Percentiles rank a stretch among this genome's conserved stretches.
These are phyloP conservation scores for Noccaea bulbosa DNA, from an alignment of 345 rosid species.

Conservation along the genomic window DNA sequence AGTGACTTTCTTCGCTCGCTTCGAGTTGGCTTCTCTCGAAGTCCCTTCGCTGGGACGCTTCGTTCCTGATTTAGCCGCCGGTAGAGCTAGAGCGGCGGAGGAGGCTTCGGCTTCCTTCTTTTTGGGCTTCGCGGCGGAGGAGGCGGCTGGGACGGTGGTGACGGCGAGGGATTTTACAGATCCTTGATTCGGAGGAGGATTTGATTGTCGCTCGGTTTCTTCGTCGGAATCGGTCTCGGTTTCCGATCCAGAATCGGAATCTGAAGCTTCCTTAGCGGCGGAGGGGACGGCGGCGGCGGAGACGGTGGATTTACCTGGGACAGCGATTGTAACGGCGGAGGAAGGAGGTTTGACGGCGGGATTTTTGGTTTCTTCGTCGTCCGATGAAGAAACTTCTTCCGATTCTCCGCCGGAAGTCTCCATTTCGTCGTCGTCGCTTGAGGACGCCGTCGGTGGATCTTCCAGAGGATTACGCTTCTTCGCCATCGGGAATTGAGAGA, in stretches of 20 bases:
- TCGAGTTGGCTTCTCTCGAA: neutral
- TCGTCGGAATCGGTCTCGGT: slow-evolving; percentile 49
- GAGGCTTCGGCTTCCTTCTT: neutral
- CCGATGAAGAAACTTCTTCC: slow-evolving; percentile 39
- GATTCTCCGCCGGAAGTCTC: slow-evolving; percentile 29
- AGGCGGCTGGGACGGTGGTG: neutral
- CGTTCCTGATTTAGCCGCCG: slow-evolving; percentile 29
- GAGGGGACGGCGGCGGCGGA: neutral
- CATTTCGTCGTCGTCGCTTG: slow-evolving; percentile 48
- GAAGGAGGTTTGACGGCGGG: neutral
- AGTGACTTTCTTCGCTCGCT: slow-evolving; percentile 31
- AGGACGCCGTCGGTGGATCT: slow-evolving; percentile 43
- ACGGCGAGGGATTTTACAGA: slow-evolving; percentile 40
- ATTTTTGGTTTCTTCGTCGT: slow-evolving; percentile 3
- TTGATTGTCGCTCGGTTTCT: slow-evolving; percentile 5
- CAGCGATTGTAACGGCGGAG: slow-evolving; percentile 7
- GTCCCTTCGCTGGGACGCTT: slow-evolving; percentile 32
- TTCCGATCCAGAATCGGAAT: slow-evolving; percentile 38
- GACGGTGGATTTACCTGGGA: slow-evolving; percentile 6
- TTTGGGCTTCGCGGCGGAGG: slow-evolving; percentile 12
- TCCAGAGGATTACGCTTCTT: slow-evolving; percentile 34
- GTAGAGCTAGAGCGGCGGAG: slow-evolving; percentile 3
- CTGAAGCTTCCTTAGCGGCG: slow-evolving; percentile 4
- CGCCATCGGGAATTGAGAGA: slow-evolving; percentile 3
- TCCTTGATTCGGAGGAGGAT: slow-evolving; percentile 30